phyloP scores from a whole-genome alignment of 306 rosid genomes.

The Spatholobus suberectus region DNA sequence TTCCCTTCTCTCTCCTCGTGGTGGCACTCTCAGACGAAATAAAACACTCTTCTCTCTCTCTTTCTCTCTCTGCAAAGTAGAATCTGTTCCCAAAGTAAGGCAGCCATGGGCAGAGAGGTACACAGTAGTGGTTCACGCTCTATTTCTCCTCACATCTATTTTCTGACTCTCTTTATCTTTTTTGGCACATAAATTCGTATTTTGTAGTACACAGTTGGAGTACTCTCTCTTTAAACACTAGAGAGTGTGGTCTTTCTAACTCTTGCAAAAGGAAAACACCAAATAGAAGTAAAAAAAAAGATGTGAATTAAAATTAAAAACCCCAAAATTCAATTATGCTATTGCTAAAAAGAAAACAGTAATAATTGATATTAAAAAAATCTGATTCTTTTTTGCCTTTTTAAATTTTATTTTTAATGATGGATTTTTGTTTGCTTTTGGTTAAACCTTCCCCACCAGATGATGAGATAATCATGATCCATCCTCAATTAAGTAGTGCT shows the following conservation, averaged over 20 bases:
- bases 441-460: conserved; percentile 71
- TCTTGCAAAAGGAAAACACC: conserved; percentile 42
- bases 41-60: no score
- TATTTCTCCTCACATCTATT: conserved; percentile 11
- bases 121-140: no score
- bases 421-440: conserved; percentile 69
- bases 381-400: neutral
- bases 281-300: neutral
- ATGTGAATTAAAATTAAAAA: neutral
- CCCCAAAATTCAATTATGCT: neutral
- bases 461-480: conserved; percentile 93
- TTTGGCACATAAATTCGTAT: conserved; percentile 51
- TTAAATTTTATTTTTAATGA: conserved; percentile 26
- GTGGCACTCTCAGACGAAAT: no score
- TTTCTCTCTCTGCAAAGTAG: no score
- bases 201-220: conserved; percentile 48
- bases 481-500: conserved; percentile 63
- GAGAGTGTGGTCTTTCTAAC: conserved; percentile 68
- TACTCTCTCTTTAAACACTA: conserved; percentile 52
- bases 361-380: conserved; percentile 9
- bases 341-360: neutral
- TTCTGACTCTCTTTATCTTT: conserved; percentile 40
- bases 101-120: no score
- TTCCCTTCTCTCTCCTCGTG: no score
- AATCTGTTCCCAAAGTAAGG: no score